phyloP scores from a whole-genome alignment of 192 early-diverging fungal species.

The Linnemannia zychae region DNA sequence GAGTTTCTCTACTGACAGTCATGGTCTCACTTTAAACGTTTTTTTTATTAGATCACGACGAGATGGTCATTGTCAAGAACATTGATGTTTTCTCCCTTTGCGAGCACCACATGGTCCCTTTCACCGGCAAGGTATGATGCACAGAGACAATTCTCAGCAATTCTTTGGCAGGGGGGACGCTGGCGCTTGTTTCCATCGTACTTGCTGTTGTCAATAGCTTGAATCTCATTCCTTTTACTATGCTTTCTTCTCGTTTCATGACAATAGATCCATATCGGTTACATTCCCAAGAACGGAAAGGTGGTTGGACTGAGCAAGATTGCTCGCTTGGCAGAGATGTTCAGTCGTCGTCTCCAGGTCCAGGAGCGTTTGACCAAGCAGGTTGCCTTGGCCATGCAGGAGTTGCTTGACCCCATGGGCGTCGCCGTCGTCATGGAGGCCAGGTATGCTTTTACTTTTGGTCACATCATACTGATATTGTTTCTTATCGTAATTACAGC shows the following conservation, averaged over 20 bases:
- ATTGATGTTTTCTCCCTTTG: slow-evolving; percentile 97
- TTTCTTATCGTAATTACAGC: background rate
- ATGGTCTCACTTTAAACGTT: background rate
- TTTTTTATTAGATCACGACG: slow-evolving; percentile 84
- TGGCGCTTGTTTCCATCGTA: too few species aligned
- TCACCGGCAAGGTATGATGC: slow-evolving; percentile 91
- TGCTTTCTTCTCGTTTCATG: background rate
- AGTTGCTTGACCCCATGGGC: slow-evolving; percentile 94
- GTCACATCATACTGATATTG: slow-evolving; percentile 14
- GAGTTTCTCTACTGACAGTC: background rate
- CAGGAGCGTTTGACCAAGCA: slow-evolving; percentile 99
- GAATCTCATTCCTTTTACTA: too few species aligned
- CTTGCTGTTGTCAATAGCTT: too few species aligned
- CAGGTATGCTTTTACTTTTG: slow-evolving; percentile 61
- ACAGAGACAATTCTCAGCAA: background rate
- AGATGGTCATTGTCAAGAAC: slow-evolving; percentile 99
- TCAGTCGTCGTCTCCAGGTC: slow-evolving; percentile 93
- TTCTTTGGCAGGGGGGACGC: too few species aligned
- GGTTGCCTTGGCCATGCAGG: slow-evolving; percentile 90
- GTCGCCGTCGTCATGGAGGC: slow-evolving; percentile 99
- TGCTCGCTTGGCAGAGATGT: slow-evolving; percentile 99
- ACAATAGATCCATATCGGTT: slow-evolving; percentile 90
- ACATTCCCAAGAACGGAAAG: slow-evolving; percentile 91
- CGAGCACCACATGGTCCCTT: slow-evolving; percentile 99
- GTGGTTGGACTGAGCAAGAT: slow-evolving; percentile 97